Conservation (phyloP, 2,329 filamentous ascomycete species). For the Kalmusia sp. region DNA sequence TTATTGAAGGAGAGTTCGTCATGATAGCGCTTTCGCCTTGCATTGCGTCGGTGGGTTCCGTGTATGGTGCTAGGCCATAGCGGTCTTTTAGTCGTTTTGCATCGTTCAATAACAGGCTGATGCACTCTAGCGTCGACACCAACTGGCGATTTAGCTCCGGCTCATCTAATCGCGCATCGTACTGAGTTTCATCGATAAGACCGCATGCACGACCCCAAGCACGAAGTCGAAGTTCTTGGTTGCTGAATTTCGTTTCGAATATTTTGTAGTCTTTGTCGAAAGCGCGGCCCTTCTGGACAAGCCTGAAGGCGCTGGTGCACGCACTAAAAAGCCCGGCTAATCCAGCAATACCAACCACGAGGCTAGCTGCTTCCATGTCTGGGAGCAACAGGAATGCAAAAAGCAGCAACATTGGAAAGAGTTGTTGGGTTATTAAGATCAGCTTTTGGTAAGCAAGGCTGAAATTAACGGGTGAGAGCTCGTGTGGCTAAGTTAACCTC, state of each 20-base stretch:
- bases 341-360: conserved; percentile 11
- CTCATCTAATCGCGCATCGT: conserved; percentile 10
- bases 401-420: no score
- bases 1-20: background rate
- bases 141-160: conserved; percentile 7
- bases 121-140: conserved; percentile 9
- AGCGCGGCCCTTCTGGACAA: conserved; percentile 11
- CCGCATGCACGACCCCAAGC: conserved; percentile 15
- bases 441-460: no score
- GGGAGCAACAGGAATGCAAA: background rate
- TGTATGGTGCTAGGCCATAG: conserved; percentile 5
- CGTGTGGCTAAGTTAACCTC: no score
- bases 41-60: background rate
- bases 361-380: conserved; percentile 14
- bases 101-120: conserved; percentile 9
- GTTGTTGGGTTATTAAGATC: no score
- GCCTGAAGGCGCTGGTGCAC: conserved; percentile 11
- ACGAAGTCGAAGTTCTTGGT: conserved; percentile 14
- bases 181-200: conserved; percentile 5
- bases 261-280: conserved; percentile 13
- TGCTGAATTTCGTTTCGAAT: conserved; percentile 14
- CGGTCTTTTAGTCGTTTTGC: conserved; percentile 8
- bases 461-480: no score
- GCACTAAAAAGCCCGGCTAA: conserved; percentile 6
- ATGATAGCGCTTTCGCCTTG: no score